These are phyloP conservation scores for Chlorociboria aeruginascens DNA, from an alignment of 495 filamentous ascomycete genomes.

Conservation along the genomic window DNA sequence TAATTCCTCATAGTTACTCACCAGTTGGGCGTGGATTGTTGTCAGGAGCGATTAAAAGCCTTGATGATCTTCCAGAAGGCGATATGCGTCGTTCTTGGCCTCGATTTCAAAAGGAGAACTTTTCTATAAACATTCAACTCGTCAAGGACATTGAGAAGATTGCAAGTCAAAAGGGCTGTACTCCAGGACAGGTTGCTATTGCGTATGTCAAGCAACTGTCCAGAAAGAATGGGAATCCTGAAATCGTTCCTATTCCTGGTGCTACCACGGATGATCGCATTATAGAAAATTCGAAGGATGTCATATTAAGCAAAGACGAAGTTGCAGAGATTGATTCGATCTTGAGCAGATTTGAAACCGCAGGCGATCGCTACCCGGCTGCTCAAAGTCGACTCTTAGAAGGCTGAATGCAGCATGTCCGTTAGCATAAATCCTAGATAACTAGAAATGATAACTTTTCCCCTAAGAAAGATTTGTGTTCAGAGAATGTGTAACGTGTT, in stretches of 20 bases:
- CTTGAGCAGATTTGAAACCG: conserved; percentile 28
- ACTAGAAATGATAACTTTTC: no score
- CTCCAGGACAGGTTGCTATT: conserved; percentile 66
- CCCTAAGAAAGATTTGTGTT: conserved; percentile 1
- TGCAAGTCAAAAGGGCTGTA: conserved; percentile 57
- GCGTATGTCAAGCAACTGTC: conserved; percentile 35
- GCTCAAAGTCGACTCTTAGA: conserved; percentile 17
- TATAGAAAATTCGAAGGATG: conserved; percentile 34
- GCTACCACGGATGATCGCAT: conserved; percentile 38
- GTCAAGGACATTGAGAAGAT: conserved; percentile 52
- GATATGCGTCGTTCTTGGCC: conserved; percentile 44
- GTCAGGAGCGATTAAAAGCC: conserved; percentile 47
- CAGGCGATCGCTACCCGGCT: conserved; percentile 28
- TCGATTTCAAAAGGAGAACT: conserved; percentile 57
- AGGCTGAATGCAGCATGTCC: neutral
- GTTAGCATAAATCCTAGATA: neutral
- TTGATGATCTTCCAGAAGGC: conserved; percentile 47
- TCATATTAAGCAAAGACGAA: conserved; percentile 36
- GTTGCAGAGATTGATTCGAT: conserved; percentile 36
- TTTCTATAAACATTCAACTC: conserved; percentile 62
- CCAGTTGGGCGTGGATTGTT: conserved; percentile 23
- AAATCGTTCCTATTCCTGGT: conserved; percentile 78
- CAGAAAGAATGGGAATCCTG: conserved; percentile 43
- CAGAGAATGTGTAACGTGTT: conserved; percentile 24
- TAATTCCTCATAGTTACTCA: conserved; percentile 24